A percentile compares a stretch with the other conserved stretches of the same genome.
Evolutionary conservation across 192 early-diverging fungal genomes (phyloP).

Genomic region (Glomus cerebriforme): DNA sequence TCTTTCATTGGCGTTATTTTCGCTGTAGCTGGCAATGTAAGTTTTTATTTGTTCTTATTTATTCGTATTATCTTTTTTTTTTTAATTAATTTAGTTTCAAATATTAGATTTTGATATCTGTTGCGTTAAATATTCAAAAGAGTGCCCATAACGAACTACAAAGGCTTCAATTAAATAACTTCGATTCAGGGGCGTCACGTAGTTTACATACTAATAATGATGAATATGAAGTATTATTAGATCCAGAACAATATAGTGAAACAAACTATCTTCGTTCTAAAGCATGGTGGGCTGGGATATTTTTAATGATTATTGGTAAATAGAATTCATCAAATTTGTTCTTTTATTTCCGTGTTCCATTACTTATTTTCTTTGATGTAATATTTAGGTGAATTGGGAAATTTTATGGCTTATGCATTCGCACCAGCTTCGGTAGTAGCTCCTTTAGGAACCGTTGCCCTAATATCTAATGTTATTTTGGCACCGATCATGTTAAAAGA

Average conservation of each 20-base stretch:
- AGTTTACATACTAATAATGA: slow-evolving; percentile 5
- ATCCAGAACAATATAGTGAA: slow-evolving; percentile 34
- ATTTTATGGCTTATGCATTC: slow-evolving; percentile 73
- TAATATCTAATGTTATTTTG: slow-evolving; percentile 70
- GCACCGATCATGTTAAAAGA: slow-evolving; percentile 72
- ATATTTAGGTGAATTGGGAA: slow-evolving; percentile 38
- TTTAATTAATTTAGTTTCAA: neutral
- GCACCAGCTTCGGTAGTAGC: slow-evolving; percentile 74
- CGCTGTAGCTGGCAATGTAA: slow-evolving; percentile 65
- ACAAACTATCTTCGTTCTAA: slow-evolving; percentile 53
- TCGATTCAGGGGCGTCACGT: neutral
- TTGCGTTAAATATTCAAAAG: slow-evolving; percentile 75
- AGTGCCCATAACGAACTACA: slow-evolving; percentile 54
- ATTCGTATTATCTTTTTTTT: neutral
- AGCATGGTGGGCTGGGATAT: slow-evolving; percentile 72
- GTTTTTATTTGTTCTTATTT: slow-evolving; percentile 13
- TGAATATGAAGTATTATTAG: slow-evolving; percentile 30
- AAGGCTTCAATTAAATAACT: slow-evolving; percentile 13
- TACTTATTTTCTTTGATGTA: neutral
- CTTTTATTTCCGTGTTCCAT: neutral
- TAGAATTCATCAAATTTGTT: slow-evolving; percentile 24
- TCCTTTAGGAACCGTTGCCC: slow-evolving; percentile 70
- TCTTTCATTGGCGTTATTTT: slow-evolving; percentile 65
- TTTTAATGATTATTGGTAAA: slow-evolving; percentile 65
- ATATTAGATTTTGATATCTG: slow-evolving; percentile 62